Evolutionary conservation across 257 asterid species (phyloP).

Genomic region (Forsythia suspensa): DNA sequence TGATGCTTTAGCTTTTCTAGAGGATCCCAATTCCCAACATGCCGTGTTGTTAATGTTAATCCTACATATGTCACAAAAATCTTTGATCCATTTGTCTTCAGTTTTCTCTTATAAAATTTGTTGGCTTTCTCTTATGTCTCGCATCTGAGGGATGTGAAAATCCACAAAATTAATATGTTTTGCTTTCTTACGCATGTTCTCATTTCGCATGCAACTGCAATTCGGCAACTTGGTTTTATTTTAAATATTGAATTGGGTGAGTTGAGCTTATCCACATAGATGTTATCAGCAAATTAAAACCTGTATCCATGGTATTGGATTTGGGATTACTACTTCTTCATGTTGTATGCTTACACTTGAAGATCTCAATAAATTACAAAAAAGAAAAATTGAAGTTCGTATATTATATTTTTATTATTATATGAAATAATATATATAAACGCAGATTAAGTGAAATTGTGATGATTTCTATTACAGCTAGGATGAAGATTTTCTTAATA

Average conservation of each 20-base stretch:
- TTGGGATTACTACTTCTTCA: neutral
- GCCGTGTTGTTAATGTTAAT: neutral
- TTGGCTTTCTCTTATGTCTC: neutral
- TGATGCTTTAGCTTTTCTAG: neutral
- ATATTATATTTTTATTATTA: too few relatives aligned
- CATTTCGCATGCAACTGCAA: neutral
- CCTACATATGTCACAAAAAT: neutral
- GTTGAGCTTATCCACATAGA: neutral
- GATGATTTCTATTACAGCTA: neutral
- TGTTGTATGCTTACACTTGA: neutral
- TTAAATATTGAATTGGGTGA: neutral
- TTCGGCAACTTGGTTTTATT: neutral
- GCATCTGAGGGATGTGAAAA: neutral
- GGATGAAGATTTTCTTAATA: neutral
- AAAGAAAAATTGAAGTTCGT: neutral
- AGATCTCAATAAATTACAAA: neutral
- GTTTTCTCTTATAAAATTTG: neutral
- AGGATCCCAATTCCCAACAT: neutral
- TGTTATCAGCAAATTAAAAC: neutral
- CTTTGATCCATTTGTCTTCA: neutral
- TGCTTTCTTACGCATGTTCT: neutral
- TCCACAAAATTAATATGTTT: neutral
- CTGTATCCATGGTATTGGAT: neutral
- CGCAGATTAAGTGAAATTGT: neutral
- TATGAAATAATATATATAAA: too few relatives aligned